Base-by-base conservation (phyloP, 805 yeast genomes). In the Vanderwaltozyma tropicalis region DNA sequence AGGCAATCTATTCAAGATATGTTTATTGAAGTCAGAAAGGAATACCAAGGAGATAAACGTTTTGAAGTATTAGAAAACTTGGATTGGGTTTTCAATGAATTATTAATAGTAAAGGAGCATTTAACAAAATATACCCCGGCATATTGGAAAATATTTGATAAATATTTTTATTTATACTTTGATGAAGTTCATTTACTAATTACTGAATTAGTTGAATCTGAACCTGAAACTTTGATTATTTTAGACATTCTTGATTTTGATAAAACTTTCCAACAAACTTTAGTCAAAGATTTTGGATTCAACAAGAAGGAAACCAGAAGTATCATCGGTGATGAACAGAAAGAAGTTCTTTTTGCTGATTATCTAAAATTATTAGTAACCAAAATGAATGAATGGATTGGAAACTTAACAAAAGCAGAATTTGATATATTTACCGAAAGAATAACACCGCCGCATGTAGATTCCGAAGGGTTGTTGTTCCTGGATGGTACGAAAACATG, bases 331-430 rank as follows among this genome's bases (percentile, higher is more conserved):
- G 87, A 78, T 28, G 80, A 77, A 22, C 75, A 79, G 45, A 86
- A 83, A 57, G 78, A 78, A 38, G 68, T 68, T 26, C 70, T 92
- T 10, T 68, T 88, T 49, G 79, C 76, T 38, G 96, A 89, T 52
- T 88, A 86, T 55, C 63, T 85, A 57, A 68, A 71, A 42, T 71
- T 87, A 45, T 76, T 86, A 38, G 72, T 80, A 3, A 61, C 61
- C 17, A 86, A 86, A 57, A 80, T 89, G 69, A 72, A 71, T 13
- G 94, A 86, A 61, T 92, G 97, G 97, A 75, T 85, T 58, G 57
- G 58, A 3, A 83, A 78, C 43, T 68, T 86, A 39, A 72, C 76
- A 30, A 58, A 65, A n/a, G 75, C 78, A 19, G 95, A 86, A 53
- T 69, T 74, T 16, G 66, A 64, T 19, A 69, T 78, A 12, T 89